These are phyloP conservation scores for Monotropa hypopitys DNA, from an alignment of 179 eudicot species.

Conservation along the genomic window DNA sequence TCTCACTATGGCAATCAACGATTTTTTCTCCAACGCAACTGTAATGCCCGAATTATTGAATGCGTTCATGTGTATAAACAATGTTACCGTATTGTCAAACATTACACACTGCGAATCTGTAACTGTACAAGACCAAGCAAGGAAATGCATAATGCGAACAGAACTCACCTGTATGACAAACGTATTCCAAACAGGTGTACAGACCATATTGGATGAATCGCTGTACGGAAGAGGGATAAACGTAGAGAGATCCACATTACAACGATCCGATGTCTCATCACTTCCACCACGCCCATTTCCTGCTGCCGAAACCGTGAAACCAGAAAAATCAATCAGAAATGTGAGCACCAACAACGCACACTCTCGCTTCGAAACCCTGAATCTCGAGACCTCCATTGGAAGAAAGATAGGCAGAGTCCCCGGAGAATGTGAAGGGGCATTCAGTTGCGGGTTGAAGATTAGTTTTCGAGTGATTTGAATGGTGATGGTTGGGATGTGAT, in stretches of 20 bases:
- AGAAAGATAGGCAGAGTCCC: background rate
- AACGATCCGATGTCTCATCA: constrained; percentile 14
- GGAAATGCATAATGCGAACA: background rate
- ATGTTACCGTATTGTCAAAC: too few relatives aligned
- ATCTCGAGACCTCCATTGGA: constrained; percentile 15
- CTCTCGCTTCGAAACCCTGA: background rate
- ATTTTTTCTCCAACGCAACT: background rate
- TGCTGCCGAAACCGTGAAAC: background rate
- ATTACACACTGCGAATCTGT: too few relatives aligned
- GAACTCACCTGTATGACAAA: constrained; percentile 55
- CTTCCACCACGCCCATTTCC: background rate
- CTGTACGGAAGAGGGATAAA: constrained; percentile 85
- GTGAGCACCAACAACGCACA: background rate
- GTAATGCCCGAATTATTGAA: background rate
- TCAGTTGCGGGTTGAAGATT: background rate
- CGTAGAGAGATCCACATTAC: constrained; percentile 48
- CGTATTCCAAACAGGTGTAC: constrained; percentile 74
- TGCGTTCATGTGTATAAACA: background rate
- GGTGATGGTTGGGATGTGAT: background rate
- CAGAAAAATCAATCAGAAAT: constrained; percentile 1
- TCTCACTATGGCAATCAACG: background rate
- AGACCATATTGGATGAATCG: constrained; percentile 42
- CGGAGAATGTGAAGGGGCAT: background rate
- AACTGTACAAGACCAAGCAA: background rate
- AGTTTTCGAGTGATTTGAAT: background rate